Evolutionary conservation across 2,329 filamentous ascomycete species (phyloP).

Genomic region (Neoscytalidium dimidiatum): DNA sequence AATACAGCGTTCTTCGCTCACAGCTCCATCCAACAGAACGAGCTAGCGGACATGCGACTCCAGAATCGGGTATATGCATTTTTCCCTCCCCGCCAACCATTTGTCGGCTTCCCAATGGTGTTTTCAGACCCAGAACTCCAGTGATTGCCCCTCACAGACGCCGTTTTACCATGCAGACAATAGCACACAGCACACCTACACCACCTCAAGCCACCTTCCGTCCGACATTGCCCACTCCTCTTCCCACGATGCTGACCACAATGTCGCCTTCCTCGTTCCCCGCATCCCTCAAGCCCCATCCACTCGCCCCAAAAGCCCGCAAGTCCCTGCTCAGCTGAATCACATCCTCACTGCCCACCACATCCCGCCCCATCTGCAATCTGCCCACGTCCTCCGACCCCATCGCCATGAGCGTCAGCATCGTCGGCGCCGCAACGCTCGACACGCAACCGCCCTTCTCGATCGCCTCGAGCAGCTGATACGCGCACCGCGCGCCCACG

Average conservation of each 20-base stretch:
- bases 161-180: slow-evolving; percentile 4
- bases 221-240: slow-evolving; percentile 91
- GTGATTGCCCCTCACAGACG: background rate
- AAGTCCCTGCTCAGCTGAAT: slow-evolving; percentile 82
- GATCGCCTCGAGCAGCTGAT: slow-evolving; percentile 83
- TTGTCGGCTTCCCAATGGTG: background rate
- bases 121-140: slow-evolving; percentile 15
- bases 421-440: slow-evolving; percentile 68
- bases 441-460: slow-evolving; percentile 80
- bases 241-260: slow-evolving; percentile 87
- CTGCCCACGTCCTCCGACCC: slow-evolving; percentile 93
- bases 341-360: slow-evolving; percentile 78
- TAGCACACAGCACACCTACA: background rate
- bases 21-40: no score
- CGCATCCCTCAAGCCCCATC: slow-evolving; percentile 84
- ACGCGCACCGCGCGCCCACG: slow-evolving; percentile 83
- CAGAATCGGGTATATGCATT: slow-evolving; percentile 14
- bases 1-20: no score
- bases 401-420: slow-evolving; percentile 95
- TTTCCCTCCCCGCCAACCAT: slow-evolving; percentile 1
- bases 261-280: slow-evolving; percentile 65
- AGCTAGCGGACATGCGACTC: background rate
- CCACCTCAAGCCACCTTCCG: slow-evolving; percentile 70
- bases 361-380: slow-evolving; percentile 75
- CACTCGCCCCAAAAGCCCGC: slow-evolving; percentile 83